Evolutionary conservation across 108 stramenopile genomes (phyloP), one percentile per base, ranked within the genome.

Genomic region (Chaetoceros muelleri): DNA sequence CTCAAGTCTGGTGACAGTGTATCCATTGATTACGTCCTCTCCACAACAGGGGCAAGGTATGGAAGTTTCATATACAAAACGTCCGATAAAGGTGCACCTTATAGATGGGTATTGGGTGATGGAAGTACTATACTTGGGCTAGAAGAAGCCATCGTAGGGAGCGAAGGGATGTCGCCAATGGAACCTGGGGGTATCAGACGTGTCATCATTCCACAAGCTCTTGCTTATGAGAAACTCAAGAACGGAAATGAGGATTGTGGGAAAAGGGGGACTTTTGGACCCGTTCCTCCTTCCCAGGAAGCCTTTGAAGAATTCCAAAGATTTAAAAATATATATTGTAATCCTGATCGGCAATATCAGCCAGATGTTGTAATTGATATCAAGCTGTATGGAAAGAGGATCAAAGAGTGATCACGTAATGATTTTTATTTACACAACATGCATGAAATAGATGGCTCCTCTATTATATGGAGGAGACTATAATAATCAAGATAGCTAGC

Each of bases 241-340:
- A 54, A 60, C 29, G 58, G 50, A 30, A 67, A 62, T 18, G 62
- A 80, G 48, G 76, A 80, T 28, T 77, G 75, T 61, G 60, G 64
- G 28, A 34, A 58, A 19, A 80, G 80, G 20, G 46, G 61, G 46
- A 78, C 78, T 0, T n/a, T 65, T 51, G 81, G 79, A 18, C 84
- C 84, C 18, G 67, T 80, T 50, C 80, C 78, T 17, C 71, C 81
- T 17, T 53, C 66, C 19, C 45, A 52, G 7, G 58, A 71, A 53
- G 79, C 68, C 1, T 55, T 75, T 28, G 80, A 71, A 30, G 67
- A 78, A 48, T 86, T 71, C 63, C 85, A 83, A 54, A 67, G 85
- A 29, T 86, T 78, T 56, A 83, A 86, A 56, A 86, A 86, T 60
- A 85, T 85, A 52, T 84, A 85, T 58, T 82, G 79, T 67, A 86